Conservation (phyloP, 2,329 filamentous ascomycete genomes). For the Fusarium oligoseptatum region DNA sequence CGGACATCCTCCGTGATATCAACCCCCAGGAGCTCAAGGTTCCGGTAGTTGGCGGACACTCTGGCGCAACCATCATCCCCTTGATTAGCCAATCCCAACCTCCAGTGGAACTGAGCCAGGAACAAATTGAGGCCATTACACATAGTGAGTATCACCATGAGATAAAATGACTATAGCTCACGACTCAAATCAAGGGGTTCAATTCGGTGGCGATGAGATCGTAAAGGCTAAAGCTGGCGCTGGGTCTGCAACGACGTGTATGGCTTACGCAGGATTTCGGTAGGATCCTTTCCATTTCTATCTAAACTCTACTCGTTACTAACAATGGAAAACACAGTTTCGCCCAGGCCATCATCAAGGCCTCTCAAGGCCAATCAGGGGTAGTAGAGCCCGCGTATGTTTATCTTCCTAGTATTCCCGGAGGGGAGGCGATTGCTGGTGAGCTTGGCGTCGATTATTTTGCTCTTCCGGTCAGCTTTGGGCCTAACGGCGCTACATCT, state of each 20-base stretch:
- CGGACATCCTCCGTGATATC: conserved; percentile 60
- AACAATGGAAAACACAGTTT: conserved; percentile 15
- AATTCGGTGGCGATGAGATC: conserved; percentile 86
- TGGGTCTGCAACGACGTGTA: conserved; percentile 86
- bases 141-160: conserved; percentile 54
- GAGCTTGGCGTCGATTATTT: conserved; percentile 76
- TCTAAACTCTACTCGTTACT: not conserved
- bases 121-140: conserved; percentile 65
- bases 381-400: conserved; percentile 70
- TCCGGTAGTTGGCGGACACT: conserved; percentile 82
- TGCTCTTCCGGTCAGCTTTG: conserved; percentile 9
- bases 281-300: not conserved
- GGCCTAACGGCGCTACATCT: not conserved
- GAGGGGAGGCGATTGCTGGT: conserved; percentile 69
- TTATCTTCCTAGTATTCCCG: conserved; percentile 79
- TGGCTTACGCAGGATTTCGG: conserved; percentile 74
- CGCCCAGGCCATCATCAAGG: conserved; percentile 79
- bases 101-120: conserved; percentile 71
- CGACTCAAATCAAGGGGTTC: conserved; percentile 62
- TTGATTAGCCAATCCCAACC: conserved; percentile 78
- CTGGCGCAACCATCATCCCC: conserved; percentile 82
- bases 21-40: conserved; percentile 79
- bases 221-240: conserved; percentile 88
- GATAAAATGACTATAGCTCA: not conserved
- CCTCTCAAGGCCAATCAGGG: conserved; percentile 78